A percentile compares a stretch with the other conserved stretches of the same genome.
These are phyloP conservation scores for Trifolium fragiferum DNA, from an alignment of 306 rosid genomes.

Conservation along the genomic window DNA sequence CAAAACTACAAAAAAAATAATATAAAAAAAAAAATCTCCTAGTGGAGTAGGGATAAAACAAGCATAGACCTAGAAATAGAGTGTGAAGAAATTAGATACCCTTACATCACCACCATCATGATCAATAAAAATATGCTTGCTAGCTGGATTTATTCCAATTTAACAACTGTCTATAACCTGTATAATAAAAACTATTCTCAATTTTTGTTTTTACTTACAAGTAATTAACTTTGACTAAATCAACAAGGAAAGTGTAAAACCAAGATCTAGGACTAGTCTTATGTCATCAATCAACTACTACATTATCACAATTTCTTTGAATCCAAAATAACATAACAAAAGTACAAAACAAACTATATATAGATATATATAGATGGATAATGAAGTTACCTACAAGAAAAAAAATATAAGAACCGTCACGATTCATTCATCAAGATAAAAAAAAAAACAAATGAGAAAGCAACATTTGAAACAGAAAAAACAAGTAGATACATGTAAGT, in stretches of 20 bases:
- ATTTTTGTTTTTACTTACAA: neutral
- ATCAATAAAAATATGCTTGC: conserved; percentile 40
- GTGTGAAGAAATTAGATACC: conserved; percentile 5
- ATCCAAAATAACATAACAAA: neutral
- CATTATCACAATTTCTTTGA: conserved; percentile 17
- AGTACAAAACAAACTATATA: neutral
- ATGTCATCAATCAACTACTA: conserved; percentile 13
- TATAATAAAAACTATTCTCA: conserved; percentile 6
- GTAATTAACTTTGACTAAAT: conserved; percentile 35
- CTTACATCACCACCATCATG: conserved; percentile 6
- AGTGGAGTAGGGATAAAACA: neutral
- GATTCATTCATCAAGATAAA: neutral
- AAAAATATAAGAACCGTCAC: neutral
- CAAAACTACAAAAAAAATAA: conserved; percentile 7
- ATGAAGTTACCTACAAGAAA: conserved; percentile 1
- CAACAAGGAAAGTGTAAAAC: neutral
- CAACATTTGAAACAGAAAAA: neutral
- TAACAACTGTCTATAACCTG: conserved; percentile 36
- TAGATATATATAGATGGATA: conserved; percentile 4
- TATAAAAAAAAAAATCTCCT: neutral
- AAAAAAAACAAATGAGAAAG: conserved; percentile 25
- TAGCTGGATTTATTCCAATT: conserved; percentile 44
- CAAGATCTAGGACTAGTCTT: neutral
- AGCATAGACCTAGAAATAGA: neutral
- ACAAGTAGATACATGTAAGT: neutral